Evolutionary conservation across 768 basidiomycete species (phyloP), one percentile per base, ranked within the genome.

Genomic region (Rhizopogon salebrosus): DNA sequence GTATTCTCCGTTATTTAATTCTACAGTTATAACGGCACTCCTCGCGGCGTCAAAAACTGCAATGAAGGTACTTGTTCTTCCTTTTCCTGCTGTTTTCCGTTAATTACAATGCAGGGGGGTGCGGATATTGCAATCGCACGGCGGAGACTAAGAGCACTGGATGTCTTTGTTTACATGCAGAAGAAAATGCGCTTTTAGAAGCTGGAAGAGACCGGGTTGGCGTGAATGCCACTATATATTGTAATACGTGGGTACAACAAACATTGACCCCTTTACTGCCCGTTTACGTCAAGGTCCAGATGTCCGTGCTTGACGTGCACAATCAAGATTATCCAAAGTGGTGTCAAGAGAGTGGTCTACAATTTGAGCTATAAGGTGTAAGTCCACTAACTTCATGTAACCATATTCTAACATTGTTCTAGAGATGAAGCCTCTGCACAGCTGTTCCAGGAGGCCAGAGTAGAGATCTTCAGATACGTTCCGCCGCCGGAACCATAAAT

Each of bases 291-390:
- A 42, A 22, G 37, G 35, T 38, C 16, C 63, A 98, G 95, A n/a
- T 99, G 97, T 62, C 97, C 97, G 0, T 99, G 97, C 66, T 75
- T 98, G n/a, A 85, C 81, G 58, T 99, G 97, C 65, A 92, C 95
- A 0, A 85, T 98, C 70, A 98, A 98, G 68, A 98, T 98, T 59
- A 94, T 98, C 24, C 95, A 99, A 64, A 88, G 85, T 20, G 95
- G 95, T 0, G 87, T 98, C 18, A 85, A 80, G 54, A 86, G 85
- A 53, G 95, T 99, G 3, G 90, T 98, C 4, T 99, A 98, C 66
- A 95, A 94, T 65, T 72, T 98, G 51, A 84, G 85, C 48, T 99
- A 99, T 70, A 93, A 92, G 76, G 92, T 98, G 97, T 92, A 59
- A 61, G 89, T 77, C 14, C 42, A 40, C 26, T 37, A 24, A 23